A percentile compares a stretch with the other conserved stretches of the same genome.
phyloP scores from a whole-genome alignment of 73 alveolate genomes.

The Paramecium biaurelia region DNA sequence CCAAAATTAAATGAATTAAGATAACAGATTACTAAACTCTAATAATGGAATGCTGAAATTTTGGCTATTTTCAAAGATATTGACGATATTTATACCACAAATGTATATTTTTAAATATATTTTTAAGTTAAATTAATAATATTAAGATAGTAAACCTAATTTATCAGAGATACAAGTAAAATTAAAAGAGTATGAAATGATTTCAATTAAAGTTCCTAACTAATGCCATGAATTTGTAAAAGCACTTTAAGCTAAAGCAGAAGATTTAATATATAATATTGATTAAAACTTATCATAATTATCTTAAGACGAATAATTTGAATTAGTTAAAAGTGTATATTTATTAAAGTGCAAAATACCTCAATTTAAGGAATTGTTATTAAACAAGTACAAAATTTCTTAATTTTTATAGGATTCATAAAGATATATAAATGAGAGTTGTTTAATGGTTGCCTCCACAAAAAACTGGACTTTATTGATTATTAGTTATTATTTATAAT shows the following conservation, averaged over 20 bases:
- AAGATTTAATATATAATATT: background rate
- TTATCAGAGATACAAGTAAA: slow-evolving; percentile 5
- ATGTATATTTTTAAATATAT: background rate
- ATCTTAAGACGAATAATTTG: background rate
- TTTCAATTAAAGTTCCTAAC: background rate
- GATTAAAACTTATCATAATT: background rate
- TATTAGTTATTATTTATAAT: background rate
- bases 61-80: background rate
- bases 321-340: background rate
- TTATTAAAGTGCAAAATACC: slow-evolving; percentile 10
- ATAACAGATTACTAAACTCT: background rate
- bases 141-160: slow-evolving; percentile 32
- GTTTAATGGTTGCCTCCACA: background rate
- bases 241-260: background rate
- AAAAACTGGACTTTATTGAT: background rate
- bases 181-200: background rate
- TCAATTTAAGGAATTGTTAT: background rate
- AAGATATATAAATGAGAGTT: background rate
- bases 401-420: background rate
- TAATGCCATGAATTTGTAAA: background rate
- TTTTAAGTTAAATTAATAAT: background rate
- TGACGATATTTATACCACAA: background rate
- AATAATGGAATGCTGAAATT: background rate
- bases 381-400: background rate
- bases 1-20: slow-evolving; percentile 35